A percentile compares a stretch with the other conserved stretches of the same genome.
Conservation (phyloP, 2,329 filamentous ascomycete species). For the Stagonosporopsis rhizophila region DNA sequence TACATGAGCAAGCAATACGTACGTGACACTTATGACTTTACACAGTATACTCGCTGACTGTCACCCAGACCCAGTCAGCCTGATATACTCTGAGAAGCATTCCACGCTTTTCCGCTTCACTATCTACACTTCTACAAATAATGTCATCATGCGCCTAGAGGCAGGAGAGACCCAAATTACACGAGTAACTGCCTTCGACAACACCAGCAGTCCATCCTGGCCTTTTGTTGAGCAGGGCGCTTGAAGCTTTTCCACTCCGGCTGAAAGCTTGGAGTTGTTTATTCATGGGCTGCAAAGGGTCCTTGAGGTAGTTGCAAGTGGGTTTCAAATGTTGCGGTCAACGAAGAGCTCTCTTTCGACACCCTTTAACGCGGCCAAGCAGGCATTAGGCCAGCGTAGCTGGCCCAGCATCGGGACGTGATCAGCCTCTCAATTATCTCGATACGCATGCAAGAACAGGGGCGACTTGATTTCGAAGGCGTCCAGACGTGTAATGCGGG, state of each 20-base stretch:
- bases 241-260: neutral
- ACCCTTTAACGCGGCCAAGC: neutral
- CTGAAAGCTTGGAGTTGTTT: neutral
- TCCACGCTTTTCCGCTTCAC: neutral
- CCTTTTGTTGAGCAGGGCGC: neutral
- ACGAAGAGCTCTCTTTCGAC: neutral
- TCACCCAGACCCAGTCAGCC: neutral
- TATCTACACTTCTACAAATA: neutral
- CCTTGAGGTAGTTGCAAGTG: neutral
- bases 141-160: neutral
- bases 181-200: neutral
- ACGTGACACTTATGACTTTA: neutral
- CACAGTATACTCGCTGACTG: neutral
- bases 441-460: neutral
- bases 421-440: neutral
- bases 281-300: neutral
- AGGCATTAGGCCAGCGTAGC: neutral
- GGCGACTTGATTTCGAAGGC: neutral
- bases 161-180: neutral
- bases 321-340: neutral
- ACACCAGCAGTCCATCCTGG: neutral
- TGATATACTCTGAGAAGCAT: neutral
- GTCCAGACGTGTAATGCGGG: neutral
- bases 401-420: neutral
- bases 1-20: constrained; percentile 2